These are phyloP conservation scores for Cruciata laevipes DNA, from an alignment of 257 asterid species.

Conservation along the genomic window DNA sequence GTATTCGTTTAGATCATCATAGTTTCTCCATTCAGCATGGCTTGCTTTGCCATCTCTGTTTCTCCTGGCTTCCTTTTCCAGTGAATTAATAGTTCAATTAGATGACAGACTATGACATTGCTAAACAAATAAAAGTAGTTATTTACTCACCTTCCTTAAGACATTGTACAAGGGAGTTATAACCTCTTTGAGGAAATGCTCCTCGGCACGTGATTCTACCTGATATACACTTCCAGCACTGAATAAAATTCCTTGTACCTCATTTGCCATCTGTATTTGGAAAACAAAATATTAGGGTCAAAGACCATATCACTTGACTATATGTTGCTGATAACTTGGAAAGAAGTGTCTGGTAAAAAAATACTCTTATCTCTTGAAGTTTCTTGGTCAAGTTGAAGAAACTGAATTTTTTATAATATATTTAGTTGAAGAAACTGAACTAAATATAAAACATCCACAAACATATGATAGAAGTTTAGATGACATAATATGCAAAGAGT, in stretches of 20 bases:
- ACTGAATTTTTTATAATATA: no score
- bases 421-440: not conserved
- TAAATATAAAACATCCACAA: not conserved
- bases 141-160: slow-evolving; percentile 53
- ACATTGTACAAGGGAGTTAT: slow-evolving; percentile 87
- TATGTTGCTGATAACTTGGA: not conserved
- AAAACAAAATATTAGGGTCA: slow-evolving; percentile 15
- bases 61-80: slow-evolving; percentile 86
- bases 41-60: slow-evolving; percentile 82
- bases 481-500: not conserved
- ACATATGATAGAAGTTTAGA: not conserved
- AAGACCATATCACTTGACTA: no score
- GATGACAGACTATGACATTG: not conserved
- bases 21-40: slow-evolving; percentile 96
- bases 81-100: slow-evolving; percentile 26
- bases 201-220: slow-evolving; percentile 53
- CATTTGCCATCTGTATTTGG: slow-evolving; percentile 71
- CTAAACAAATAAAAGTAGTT: slow-evolving; percentile 1
- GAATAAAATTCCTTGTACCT: slow-evolving; percentile 54
- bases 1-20: slow-evolving; percentile 91
- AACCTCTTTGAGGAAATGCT: slow-evolving; percentile 70
- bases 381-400: not conserved
- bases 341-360: not conserved
- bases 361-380: not conserved
- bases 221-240: slow-evolving; percentile 60